Evolutionary conservation across 257 asterid species (phyloP), one percentile per base, ranked within the genome.

Genomic region (Lantana camara): DNA sequence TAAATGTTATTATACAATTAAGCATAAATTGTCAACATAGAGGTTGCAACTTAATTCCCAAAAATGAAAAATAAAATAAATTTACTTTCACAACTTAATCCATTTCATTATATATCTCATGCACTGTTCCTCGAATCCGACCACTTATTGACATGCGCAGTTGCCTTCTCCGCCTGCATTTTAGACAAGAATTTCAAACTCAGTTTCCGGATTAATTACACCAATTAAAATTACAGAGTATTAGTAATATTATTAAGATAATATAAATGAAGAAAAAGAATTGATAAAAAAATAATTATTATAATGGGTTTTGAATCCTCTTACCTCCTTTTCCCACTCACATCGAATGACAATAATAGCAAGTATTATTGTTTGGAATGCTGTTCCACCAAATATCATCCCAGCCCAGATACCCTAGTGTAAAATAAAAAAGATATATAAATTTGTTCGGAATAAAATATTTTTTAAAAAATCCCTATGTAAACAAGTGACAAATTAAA

Each of bases 241-340:
- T n/a, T n/a, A n/a, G n/a, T 41, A 15, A 41, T 4, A 35, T 35
- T 35, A 35, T 35, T 9, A 7, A 35, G 40, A 35, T n/a, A n/a
- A n/a, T n/a, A n/a, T n/a, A n/a, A 44, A 44, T 4, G 15, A 15
- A 44, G 5, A 7, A 44, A 44, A 44, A 11, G 0, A 5, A 27
- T 42, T 3, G 23, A 46, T 5, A 46, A n/a, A n/a, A n/a, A n/a
- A n/a, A n/a, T n/a, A n/a, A n/a, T n/a, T n/a, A n/a, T n/a, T n/a
- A n/a, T n/a, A n/a, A n/a, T n/a, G n/a, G n/a, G n/a, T 7, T 46
- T 15, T 21, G 7, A 22, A 21, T 8, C 13, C 32, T 1, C 9
- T 67, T 83, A 81, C 96, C 92, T 89, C 90, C 8, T 66, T 82
- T 13, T 89, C 86, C 95, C 92, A 86, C 37, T 89, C 89, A 45